phyloP scores from a whole-genome alignment of 805 yeast genomes.

The Scheffersomyces stipitis region DNA sequence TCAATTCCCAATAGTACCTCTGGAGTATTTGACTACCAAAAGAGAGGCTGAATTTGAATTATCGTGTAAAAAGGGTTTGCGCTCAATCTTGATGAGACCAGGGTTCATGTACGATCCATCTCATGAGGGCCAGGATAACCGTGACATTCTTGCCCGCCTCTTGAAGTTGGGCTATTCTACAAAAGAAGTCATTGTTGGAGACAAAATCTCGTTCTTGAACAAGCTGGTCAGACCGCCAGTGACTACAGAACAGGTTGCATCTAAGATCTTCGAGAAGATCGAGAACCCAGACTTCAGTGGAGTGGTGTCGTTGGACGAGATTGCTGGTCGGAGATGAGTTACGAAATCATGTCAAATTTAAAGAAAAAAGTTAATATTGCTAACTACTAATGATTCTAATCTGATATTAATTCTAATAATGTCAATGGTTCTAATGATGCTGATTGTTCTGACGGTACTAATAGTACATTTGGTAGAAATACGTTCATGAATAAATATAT shows the following conservation, averaged over 20 bases:
- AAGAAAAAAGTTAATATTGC: too few species aligned
- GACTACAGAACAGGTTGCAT: constrained; percentile 69
- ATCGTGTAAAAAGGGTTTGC: constrained; percentile 43
- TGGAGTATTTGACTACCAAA: constrained; percentile 72
- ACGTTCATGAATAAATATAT: too few species aligned
- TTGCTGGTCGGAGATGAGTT: too few species aligned
- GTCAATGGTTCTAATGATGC: too few species aligned
- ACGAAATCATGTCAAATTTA: too few species aligned
- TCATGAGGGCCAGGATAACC: constrained; percentile 25
- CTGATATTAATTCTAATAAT: too few species aligned
- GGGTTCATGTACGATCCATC: constrained; percentile 75
- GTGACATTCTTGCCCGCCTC: constrained; percentile 43
- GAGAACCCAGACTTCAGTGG: constrained; percentile 53
- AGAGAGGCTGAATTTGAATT: constrained; percentile 71
- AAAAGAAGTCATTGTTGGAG: constrained; percentile 43
- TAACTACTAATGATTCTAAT: too few species aligned
- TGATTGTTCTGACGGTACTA: too few species aligned
- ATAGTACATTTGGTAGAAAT: too few species aligned
- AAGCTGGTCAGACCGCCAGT: constrained; percentile 59
- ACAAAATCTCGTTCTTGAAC: constrained; percentile 38
- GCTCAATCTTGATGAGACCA: constrained; percentile 72
- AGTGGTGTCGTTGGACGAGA: constrained; percentile 56
- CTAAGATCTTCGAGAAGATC: constrained; percentile 54
- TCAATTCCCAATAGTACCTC: constrained; percentile 66
- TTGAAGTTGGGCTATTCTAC: constrained; percentile 45